Conservation (phyloP, 1,284 basidiomycete species). For the Sanguinoderma infundibulare region DNA sequence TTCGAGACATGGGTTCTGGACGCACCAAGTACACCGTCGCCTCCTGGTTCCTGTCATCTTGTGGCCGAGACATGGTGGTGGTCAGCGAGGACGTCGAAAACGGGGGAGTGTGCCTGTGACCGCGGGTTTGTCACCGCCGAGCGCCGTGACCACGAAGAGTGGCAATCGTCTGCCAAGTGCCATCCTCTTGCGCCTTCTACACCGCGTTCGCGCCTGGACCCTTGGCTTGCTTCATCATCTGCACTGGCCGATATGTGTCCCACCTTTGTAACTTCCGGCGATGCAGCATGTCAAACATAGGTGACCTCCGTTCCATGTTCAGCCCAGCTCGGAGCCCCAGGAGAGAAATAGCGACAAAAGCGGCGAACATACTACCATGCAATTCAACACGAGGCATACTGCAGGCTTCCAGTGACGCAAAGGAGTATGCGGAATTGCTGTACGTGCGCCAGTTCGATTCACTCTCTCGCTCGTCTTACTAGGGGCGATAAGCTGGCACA, state of each 20-base stretch:
- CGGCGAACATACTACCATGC: neutral
- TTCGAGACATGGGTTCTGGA: neutral
- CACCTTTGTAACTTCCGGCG: no score
- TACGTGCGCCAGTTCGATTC: constrained; percentile 12
- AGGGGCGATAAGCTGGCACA: constrained; percentile 22
- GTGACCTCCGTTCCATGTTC: neutral
- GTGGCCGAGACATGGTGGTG: constrained; percentile 74
- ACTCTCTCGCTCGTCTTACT: constrained; percentile 12
- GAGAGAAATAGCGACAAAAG: neutral
- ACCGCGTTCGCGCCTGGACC: no score
- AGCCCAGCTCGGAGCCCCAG: neutral
- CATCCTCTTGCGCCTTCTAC: no score
- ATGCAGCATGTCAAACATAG: no score
- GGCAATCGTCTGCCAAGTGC: no score
- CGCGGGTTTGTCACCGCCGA: constrained; percentile 15
- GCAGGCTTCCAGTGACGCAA: neutral
- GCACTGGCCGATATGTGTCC: no score
- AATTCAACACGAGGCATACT: neutral
- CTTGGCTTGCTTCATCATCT: no score
- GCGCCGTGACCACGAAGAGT: no score
- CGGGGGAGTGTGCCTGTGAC: constrained; percentile 7
- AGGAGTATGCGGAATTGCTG: constrained; percentile 9
- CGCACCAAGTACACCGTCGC: constrained; percentile 91
- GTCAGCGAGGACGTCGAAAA: constrained; percentile 18
- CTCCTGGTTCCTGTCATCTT: constrained; percentile 94